phyloP scores from a whole-genome alignment of 805 yeast species.

The Ogataea wickerhamii region DNA sequence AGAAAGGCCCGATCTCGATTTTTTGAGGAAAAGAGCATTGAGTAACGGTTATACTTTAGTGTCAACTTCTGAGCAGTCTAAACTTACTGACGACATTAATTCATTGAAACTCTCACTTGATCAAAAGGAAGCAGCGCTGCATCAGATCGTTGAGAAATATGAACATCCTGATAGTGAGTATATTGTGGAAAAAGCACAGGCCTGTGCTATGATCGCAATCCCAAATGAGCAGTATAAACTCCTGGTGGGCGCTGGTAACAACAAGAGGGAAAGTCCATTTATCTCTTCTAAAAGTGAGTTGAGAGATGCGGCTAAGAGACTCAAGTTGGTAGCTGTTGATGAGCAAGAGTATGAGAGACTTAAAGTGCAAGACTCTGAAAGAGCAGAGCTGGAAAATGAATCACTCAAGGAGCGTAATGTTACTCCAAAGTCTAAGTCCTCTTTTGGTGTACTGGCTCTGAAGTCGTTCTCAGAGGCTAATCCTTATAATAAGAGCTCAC shows the following conservation, averaged over 20 bases:
- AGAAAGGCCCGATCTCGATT: too few species aligned
- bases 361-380: not conserved
- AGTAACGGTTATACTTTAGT: too few species aligned
- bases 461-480: too few species aligned
- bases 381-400: too few species aligned
- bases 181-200: constrained; percentile 16
- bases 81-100: not conserved
- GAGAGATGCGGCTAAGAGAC: not conserved
- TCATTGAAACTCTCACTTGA: constrained; percentile 11
- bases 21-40: too few species aligned
- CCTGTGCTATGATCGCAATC: constrained; percentile 18
- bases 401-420: too few species aligned
- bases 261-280: not conserved
- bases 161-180: constrained; percentile 20
- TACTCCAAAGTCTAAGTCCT: too few species aligned
- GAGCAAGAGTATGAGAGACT: not conserved
- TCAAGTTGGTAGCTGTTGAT: not conserved
- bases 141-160: not conserved
- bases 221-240: constrained; percentile 9
- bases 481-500: not conserved
- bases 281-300: not conserved
- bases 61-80: not conserved
- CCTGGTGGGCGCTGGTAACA: not conserved
- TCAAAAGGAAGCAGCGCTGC: constrained; percentile 4
- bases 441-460: too few species aligned